Evolutionary conservation across 2,329 filamentous ascomycete genomes (phyloP).

Genomic region (Malbranchea cinnamomea): DNA sequence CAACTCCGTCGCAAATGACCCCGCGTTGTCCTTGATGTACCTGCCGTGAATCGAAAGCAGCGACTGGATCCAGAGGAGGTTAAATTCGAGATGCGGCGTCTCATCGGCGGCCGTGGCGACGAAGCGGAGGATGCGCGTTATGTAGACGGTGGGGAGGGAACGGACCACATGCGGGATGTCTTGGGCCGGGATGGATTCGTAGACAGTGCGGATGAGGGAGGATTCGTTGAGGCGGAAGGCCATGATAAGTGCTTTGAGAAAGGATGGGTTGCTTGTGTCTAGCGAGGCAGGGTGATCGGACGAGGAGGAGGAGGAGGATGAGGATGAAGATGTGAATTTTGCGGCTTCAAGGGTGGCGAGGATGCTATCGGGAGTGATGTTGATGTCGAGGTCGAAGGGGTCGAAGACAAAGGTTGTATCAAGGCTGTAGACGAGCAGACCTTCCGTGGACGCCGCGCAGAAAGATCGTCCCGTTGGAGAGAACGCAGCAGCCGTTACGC

Average conservation of each 20-base stretch:
- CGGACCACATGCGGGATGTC: conserved; percentile 67
- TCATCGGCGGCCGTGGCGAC: conserved; percentile 78
- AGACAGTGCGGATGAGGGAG: conserved; percentile 67
- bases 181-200: conserved; percentile 61
- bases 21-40: conserved; percentile 67
- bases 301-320: conserved; percentile 4
- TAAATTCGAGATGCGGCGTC: conserved; percentile 88
- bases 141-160: conserved; percentile 69
- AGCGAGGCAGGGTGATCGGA: conserved; percentile 1
- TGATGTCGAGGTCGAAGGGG: conserved; percentile 88
- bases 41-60: conserved; percentile 67
- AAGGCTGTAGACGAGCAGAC: conserved; percentile 81
- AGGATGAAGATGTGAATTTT: conserved; percentile 17
- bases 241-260: conserved; percentile 89
- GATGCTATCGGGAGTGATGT: conserved; percentile 77
- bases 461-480: conserved; percentile 80
- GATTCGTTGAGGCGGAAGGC: conserved; percentile 87
- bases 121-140: conserved; percentile 70
- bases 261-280: conserved; percentile 43
- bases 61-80: conserved; percentile 80
- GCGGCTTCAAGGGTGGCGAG: conserved; percentile 50
- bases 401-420: conserved; percentile 79
- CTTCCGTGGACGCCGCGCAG: conserved; percentile 89
- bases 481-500: conserved; percentile 73
- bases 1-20: conserved; percentile 69